These are phyloP conservation scores for Cystofilobasidium bisporidii DNA, from an alignment of 768 basidiomycete genomes.

Conservation along the genomic window DNA sequence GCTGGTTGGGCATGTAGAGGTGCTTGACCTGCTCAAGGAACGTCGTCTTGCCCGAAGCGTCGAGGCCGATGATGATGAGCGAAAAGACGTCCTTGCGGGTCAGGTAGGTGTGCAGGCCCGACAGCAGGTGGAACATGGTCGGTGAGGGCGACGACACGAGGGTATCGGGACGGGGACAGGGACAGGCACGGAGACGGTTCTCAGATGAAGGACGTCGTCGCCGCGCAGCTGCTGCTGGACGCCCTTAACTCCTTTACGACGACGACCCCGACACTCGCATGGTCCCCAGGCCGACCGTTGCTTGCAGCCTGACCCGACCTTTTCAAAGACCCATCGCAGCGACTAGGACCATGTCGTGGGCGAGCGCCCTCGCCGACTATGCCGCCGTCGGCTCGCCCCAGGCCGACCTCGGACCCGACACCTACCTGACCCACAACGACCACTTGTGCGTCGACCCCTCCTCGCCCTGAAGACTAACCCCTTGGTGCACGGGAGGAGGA, in stretches of 20 bases:
- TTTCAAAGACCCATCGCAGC: too few relatives aligned
- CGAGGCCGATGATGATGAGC: conserved; percentile 75
- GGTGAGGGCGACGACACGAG: too few relatives aligned
- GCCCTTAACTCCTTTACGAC: too few relatives aligned
- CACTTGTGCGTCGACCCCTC: background rate
- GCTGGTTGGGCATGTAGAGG: conserved; percentile 13
- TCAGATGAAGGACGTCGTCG: too few relatives aligned
- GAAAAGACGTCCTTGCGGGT: conserved; percentile 79
- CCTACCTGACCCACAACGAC: conserved; percentile 7
- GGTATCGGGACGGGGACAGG: too few relatives aligned
- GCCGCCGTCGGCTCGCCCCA: background rate
- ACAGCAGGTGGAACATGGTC: conserved; percentile 84
- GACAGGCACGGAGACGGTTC: too few relatives aligned
- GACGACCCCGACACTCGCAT: too few relatives aligned
- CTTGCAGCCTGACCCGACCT: too few relatives aligned
- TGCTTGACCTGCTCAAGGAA: conserved; percentile 29
- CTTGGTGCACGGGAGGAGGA: too few relatives aligned
- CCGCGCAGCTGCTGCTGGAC: too few relatives aligned
- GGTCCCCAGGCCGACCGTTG: too few relatives aligned
- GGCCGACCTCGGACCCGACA: background rate
- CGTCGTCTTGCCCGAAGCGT: conserved; percentile 70
- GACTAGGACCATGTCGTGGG: conserved; percentile 21
- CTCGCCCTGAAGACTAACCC: too few relatives aligned
- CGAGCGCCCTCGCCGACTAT: conserved; percentile 6
- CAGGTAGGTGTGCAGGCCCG: conserved; percentile 79